These are phyloP conservation scores for Leptographium wingfieldii DNA, from an alignment of 2,329 filamentous ascomycete species.

Conservation along the genomic window DNA sequence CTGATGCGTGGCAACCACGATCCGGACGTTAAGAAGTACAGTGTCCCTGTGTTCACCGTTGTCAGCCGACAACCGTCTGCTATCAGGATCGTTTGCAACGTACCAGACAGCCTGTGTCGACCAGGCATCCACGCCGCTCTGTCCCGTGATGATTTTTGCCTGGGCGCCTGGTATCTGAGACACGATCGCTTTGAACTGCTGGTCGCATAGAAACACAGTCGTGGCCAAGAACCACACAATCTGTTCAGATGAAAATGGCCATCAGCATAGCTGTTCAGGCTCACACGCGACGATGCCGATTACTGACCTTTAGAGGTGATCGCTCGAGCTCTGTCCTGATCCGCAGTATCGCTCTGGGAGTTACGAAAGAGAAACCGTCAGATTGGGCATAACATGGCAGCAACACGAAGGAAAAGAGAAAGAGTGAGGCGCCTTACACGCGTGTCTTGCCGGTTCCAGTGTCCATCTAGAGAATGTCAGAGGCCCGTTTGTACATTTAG, in stretches of 20 bases:
- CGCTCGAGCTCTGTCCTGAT: constrained; percentile 52
- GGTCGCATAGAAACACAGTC: constrained; percentile 52
- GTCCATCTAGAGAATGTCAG: constrained; percentile 47
- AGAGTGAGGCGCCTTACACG: constrained; percentile 38
- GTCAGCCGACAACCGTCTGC: background rate
- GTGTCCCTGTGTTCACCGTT: constrained; percentile 35
- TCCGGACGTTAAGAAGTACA: constrained; percentile 47
- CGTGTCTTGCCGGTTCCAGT: constrained; percentile 71
- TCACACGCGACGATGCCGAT: background rate
- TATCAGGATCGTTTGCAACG: constrained; percentile 16
- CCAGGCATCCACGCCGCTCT: constrained; percentile 63
- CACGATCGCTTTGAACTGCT: constrained; percentile 50
- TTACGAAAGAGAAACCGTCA: background rate
- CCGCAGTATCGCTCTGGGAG: constrained; percentile 49
- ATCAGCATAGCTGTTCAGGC: too few relatives aligned
- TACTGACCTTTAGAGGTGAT: constrained; percentile 49
- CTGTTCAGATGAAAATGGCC: constrained; percentile 19
- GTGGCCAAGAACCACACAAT: constrained; percentile 63
- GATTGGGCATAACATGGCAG: background rate
- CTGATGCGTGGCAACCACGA: constrained; percentile 70
- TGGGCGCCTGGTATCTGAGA: constrained; percentile 47
- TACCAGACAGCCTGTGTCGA: constrained; percentile 41
- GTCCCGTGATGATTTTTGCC: constrained; percentile 51
- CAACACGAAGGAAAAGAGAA: background rate
- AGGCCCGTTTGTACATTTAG: background rate